phyloP scores from a whole-genome alignment of 2,329 filamentous ascomycete species.

The Ceratocystis colombiana region DNA sequence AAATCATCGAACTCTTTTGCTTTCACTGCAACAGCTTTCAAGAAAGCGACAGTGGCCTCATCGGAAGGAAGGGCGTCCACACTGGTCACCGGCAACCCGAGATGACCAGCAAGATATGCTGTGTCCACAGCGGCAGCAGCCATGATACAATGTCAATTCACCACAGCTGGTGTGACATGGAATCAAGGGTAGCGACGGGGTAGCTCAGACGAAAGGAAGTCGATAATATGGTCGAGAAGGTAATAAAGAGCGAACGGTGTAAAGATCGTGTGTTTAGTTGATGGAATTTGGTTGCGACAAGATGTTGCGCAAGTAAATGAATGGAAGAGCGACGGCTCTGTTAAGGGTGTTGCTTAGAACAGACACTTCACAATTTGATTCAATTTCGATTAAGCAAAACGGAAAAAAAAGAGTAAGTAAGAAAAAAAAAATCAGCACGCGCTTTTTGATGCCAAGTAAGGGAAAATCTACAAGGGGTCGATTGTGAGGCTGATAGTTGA shows the following conservation, averaged over 20 bases:
- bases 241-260: neutral
- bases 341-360: neutral
- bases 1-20: conserved; percentile 73
- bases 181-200: neutral
- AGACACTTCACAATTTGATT: neutral
- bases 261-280: conserved; percentile 5
- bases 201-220: neutral
- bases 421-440: neutral
- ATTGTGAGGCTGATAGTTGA: neutral
- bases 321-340: neutral
- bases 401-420: neutral
- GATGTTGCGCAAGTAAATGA: conserved; percentile 12
- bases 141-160: conserved; percentile 31
- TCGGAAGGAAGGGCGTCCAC: conserved; percentile 52
- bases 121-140: conserved; percentile 50
- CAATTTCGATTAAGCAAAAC: conserved; percentile 15
- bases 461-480: neutral
- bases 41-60: conserved; percentile 65
- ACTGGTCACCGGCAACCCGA: conserved; percentile 55
- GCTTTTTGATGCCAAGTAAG: neutral
- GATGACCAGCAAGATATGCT: conserved; percentile 61
- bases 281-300: conserved; percentile 6
- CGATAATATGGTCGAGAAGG: neutral
- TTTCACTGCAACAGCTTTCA: conserved; percentile 65
- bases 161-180: conserved; percentile 16